A percentile compares a stretch with the other conserved stretches of the same genome.
Conservation (phyloP, 352 stramenopile species). For the Pythium apleroticum region DNA sequence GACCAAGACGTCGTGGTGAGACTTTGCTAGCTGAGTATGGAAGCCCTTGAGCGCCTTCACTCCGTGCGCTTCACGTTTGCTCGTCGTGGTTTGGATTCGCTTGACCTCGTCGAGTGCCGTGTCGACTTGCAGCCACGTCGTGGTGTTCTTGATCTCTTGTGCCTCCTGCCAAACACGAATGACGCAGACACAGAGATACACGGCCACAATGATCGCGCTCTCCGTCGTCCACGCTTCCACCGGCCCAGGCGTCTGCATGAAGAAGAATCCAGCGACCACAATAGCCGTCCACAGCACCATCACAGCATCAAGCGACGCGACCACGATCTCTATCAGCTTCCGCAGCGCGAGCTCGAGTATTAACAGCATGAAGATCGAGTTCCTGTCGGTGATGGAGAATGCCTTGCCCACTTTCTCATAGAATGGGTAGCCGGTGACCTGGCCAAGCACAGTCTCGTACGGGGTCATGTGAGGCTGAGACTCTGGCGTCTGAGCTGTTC, state of each 20-base stretch:
- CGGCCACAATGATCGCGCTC: not conserved
- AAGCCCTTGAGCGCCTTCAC: not conserved
- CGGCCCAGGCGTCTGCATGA: not conserved
- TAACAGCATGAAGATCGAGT: not conserved
- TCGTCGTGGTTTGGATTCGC: not conserved
- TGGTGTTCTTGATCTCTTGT: not conserved
- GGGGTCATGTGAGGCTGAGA: too few relatives aligned
- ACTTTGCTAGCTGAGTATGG: not conserved
- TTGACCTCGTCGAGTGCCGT: not conserved
- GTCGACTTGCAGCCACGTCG: not conserved
- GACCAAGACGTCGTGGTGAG: not conserved
- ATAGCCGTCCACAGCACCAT: not conserved
- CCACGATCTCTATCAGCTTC: not conserved
- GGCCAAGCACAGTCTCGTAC: conserved; percentile 2
- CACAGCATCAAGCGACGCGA: not conserved
- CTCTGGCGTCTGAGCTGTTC: too few relatives aligned
- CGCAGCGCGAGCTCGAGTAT: not conserved
- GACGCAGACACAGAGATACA: not conserved
- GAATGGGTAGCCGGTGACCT: conserved; percentile 4
- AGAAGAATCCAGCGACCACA: not conserved
- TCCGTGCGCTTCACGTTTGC: not conserved
- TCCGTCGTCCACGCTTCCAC: not conserved
- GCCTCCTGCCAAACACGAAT: not conserved
- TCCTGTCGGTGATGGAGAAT: not conserved
- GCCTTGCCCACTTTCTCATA: not conserved